Percentiles rank a stretch among this genome's conserved stretches.
These are phyloP conservation scores for Trichoderma pleuroti DNA, from an alignment of 2,329 filamentous ascomycete genomes.

Conservation along the genomic window DNA sequence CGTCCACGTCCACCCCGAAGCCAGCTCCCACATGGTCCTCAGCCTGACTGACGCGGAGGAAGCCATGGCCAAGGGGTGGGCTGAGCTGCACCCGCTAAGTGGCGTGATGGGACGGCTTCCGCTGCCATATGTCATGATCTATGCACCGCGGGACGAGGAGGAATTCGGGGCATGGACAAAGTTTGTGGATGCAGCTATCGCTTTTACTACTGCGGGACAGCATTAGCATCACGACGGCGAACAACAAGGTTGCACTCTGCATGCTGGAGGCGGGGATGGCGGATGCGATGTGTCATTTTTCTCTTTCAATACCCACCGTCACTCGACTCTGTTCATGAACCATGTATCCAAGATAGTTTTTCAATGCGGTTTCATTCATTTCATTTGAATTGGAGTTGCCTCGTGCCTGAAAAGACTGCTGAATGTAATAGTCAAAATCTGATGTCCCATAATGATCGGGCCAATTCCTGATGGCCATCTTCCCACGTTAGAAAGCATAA, in stretches of 20 bases:
- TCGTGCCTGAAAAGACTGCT: neutral
- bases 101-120: conserved; percentile 11
- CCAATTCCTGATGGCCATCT: too few relatives aligned
- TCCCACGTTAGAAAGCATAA: neutral
- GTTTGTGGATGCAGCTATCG: conserved; percentile 20
- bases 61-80: conserved; percentile 38
- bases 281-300: neutral
- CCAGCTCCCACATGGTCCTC: conserved; percentile 38
- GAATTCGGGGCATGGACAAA: conserved; percentile 34
- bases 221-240: neutral
- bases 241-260: neutral
- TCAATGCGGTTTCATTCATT: neutral
- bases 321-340: neutral
- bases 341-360: neutral
- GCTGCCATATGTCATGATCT: conserved; percentile 37
- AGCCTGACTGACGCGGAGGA: conserved; percentile 37
- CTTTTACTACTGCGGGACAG: conserved; percentile 19
- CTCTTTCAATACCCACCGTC: neutral
- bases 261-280: neutral
- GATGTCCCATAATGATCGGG: neutral
- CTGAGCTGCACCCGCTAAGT: conserved; percentile 36
- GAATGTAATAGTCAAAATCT: neutral
- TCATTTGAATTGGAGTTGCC: neutral
- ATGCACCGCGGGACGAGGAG: conserved; percentile 37
- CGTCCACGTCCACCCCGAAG: conserved; percentile 39